Evolutionary conservation across 441 rosid species (phyloP).

Genomic region (Syzygium syzygioides): DNA sequence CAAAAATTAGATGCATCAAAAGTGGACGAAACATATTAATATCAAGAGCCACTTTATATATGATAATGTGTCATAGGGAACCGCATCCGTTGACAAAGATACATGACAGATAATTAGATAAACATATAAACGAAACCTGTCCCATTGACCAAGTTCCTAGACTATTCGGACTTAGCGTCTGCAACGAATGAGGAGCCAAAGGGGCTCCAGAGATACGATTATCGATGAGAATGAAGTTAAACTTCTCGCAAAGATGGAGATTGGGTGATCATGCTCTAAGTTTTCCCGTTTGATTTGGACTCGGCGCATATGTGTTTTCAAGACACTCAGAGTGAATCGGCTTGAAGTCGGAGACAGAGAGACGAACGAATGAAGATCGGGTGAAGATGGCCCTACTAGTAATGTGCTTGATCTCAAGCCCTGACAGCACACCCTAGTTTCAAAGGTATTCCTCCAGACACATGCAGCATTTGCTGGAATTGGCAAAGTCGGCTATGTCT

Average conservation of each 20-base stretch:
- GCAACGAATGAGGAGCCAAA: neutral
- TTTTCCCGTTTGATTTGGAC: neutral
- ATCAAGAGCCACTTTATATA: rapidly evolving
- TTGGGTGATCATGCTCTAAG: neutral
- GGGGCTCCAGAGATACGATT: neutral
- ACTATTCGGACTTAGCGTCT: neutral
- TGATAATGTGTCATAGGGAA: neutral
- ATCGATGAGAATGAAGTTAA: neutral
- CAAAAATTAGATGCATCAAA: neutral
- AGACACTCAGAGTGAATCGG: neutral
- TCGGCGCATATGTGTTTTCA: neutral
- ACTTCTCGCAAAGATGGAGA: neutral
- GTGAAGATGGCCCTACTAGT: neutral
- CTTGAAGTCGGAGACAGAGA: neutral
- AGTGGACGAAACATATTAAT: neutral
- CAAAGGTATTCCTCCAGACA: too few relatives aligned
- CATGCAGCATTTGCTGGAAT: too few relatives aligned
- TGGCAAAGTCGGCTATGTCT: too few relatives aligned
- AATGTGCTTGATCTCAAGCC: too few relatives aligned
- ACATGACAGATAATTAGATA: neutral
- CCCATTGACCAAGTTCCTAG: neutral
- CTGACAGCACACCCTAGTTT: too few relatives aligned
- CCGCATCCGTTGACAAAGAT: neutral
- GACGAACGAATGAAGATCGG: neutral
- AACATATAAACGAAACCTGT: neutral